These are phyloP conservation scores for Kwoniella sp. DNA, from an alignment of 768 basidiomycete genomes.

Conservation along the genomic window DNA sequence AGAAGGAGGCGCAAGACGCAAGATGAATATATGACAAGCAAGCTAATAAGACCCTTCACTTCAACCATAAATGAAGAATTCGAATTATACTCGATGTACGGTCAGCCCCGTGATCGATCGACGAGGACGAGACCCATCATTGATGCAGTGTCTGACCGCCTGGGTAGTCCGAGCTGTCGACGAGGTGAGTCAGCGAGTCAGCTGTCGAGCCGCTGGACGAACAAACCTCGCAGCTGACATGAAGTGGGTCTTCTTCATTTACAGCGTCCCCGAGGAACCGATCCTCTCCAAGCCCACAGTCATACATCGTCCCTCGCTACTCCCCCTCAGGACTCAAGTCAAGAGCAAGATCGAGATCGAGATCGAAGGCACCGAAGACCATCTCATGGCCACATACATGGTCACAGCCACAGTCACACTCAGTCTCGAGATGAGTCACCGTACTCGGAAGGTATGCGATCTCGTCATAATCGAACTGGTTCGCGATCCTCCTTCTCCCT, in stretches of 20 bases:
- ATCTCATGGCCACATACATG: background rate
- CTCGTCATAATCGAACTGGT: background rate
- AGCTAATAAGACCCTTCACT: background rate
- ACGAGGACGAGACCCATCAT: constrained; percentile 38
- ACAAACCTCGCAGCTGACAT: background rate
- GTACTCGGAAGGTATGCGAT: constrained; percentile 5
- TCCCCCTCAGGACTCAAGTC: background rate
- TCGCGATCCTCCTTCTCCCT: constrained; percentile 11
- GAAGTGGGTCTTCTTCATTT: background rate
- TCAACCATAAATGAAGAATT: constrained; percentile 29
- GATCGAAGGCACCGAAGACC: constrained; percentile 7
- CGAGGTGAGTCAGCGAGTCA: constrained; percentile 33
- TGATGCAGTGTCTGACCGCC: constrained; percentile 52
- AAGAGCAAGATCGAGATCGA: constrained; percentile 1
- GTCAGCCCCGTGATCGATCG: constrained; percentile 50
- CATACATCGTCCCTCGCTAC: background rate
- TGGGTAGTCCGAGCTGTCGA: constrained; percentile 52
- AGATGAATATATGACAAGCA: background rate
- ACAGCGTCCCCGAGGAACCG: constrained; percentile 16
- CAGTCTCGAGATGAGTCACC: background rate
- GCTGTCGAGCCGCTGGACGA: background rate
- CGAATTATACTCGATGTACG: constrained; percentile 43
- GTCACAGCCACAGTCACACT: background rate
- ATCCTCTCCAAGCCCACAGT: background rate
- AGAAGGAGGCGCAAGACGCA: background rate